Base-by-base conservation (phyloP, 2,329 filamentous ascomycete genomes). In the Calonectria hongkongensis region DNA sequence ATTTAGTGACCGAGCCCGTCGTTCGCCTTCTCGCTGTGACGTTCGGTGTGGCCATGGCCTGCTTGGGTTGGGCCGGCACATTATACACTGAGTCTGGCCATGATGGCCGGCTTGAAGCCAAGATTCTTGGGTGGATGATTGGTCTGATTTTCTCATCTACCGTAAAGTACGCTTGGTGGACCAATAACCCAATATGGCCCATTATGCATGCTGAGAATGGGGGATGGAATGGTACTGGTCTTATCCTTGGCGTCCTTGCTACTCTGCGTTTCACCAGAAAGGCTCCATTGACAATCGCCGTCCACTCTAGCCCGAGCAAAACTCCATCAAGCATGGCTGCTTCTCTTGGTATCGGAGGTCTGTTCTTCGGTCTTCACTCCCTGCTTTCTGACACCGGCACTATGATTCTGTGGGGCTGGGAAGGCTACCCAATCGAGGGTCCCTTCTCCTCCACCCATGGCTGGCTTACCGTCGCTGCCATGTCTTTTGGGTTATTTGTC, bases 371-470 rank as follows among this genome's bases (percentile, higher is more conserved):
- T 6, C 89, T 98, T 81, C 97, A 98, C 82, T 98, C 96, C 1
- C 88, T 99, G 12, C 89, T 99, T 13, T 98, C 97, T 0, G 97
- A 99, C 82, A 98, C 96, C 0, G 98, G 97, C 86, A 99, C 97
- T 67, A 98, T 99, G 95, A 98, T 98, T 71, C 89, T 96, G 18
- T 99, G 97, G 97, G 95, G 95, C 3, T 99, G 97, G 97, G 95
- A 98, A 79, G 97, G 97, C 8, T 99, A 94, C 80, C 97, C 97
- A 16, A 91, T 98, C 48, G 92, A 94, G 63, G 97, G 97, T 8
- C 97, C 97, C 2, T 91, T 97, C 63, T 92, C 95, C 73, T 95
- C 93, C 60, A 95, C 95, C n/a, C 95, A 98, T 80, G 97, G 96
- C 67, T 95, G 94, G 79, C 91, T 93, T 82, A 98, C 95, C 2